Evolutionary conservation across 805 yeast genomes (phyloP), one percentile per base, ranked within the genome.

Genomic region (Vanderwaltozyma verrucispora): DNA sequence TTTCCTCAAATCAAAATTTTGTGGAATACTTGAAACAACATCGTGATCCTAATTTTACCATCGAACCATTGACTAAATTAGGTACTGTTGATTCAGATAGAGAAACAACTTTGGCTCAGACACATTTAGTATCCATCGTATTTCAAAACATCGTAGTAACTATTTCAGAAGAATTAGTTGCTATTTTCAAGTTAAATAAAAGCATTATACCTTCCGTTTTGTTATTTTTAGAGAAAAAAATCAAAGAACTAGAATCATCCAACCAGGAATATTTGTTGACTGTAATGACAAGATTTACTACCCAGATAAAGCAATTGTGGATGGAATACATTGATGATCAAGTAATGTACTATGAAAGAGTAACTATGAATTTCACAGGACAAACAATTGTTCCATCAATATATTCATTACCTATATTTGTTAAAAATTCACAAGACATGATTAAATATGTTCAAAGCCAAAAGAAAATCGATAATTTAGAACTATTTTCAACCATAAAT

Each of bases 181-280:
- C 59, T 60, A 16, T 49, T 41, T 13, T 38, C 66, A 16, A 40
- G 46, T 53, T 13, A 62, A 65, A 28, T 60, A 62, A 36, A 28
- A 51, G 69, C 10, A 64, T 67, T 24, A 56, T 63, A 13, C 74
- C 78, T 1, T 58, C 64, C 3, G 46, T 73, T 1, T 43, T 70
- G 32, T 47, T 66, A 2, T 53, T 65, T 28, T 46, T 75, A 9
- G 78, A 75, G 40, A 38, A 45, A 7, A 47, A 58, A 19, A 55
- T 62, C 5, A 48, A 47, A 18, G 51, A 48, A 10, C 51, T 66
- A 15, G 69, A 69, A 9, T 60, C 72, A 8, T 64, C 79, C 1
- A 72, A 74, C 52, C 87, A 80, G 50, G 95, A 83, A 44, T 84
- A 70, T 47, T 60, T 71, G 16, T 62, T 72, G 41, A 65, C 69